phyloP scores from a whole-genome alignment of 257 asterid species.

The Solanum phureja region DNA sequence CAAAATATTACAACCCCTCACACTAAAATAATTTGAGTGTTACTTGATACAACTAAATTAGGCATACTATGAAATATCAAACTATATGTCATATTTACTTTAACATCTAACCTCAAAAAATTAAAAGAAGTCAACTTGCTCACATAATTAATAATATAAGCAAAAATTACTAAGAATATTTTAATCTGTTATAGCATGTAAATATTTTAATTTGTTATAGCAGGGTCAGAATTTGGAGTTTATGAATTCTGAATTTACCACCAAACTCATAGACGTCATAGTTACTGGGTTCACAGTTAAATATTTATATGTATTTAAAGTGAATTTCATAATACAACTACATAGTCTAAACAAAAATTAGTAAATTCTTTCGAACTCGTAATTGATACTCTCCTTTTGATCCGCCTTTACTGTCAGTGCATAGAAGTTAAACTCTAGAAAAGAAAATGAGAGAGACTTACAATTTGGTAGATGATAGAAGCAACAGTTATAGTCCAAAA shows the following conservation, averaged over 20 bases:
- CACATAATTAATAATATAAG: not conserved
- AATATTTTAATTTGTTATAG: not conserved
- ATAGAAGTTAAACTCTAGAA: not conserved
- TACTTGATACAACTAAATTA: not conserved
- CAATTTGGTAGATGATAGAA: conserved; percentile 68
- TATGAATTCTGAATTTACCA: not conserved
- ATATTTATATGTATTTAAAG: not conserved
- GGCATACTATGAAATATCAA: not conserved
- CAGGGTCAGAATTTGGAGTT: not conserved
- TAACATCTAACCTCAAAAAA: not conserved
- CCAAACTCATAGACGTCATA: not conserved
- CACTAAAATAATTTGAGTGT: not conserved
- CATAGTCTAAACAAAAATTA: not conserved
- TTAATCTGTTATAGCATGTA: not conserved
- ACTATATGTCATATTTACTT: not conserved
- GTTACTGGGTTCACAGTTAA: not conserved
- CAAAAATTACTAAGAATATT: not conserved
- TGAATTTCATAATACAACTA: not conserved
- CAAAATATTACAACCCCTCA: not conserved
- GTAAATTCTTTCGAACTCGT: not conserved
- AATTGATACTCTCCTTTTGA: not conserved
- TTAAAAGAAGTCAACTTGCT: not conserved
- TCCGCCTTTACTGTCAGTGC: fast-evolving
- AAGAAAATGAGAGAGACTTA: conserved; percentile 1
- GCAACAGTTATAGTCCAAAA: conserved; percentile 81